Evolutionary conservation across 768 basidiomycete species (phyloP).

Genomic region (Mycena filopes): DNA sequence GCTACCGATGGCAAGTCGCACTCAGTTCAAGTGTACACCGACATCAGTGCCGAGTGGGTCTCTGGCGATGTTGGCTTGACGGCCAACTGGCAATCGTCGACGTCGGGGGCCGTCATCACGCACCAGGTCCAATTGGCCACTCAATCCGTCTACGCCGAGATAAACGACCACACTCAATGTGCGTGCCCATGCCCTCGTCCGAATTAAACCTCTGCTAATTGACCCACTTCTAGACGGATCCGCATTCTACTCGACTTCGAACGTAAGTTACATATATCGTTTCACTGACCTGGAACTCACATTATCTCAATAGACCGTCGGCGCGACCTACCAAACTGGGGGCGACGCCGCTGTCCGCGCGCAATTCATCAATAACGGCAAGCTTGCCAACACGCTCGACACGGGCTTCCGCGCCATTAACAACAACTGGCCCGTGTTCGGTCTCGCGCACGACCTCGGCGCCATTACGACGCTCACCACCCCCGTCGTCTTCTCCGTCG

Average conservation of each 20-base stretch:
- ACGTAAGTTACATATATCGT: conserved; percentile 50
- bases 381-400: conserved; percentile 63
- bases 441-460: conserved; percentile 67
- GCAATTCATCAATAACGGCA: conserved; percentile 68
- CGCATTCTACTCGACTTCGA: conserved; percentile 66
- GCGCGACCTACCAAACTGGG: conserved; percentile 68
- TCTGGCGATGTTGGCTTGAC: conserved; percentile 57
- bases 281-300: neutral
- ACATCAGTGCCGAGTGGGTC: conserved; percentile 68
- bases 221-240: conserved; percentile 79
- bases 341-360: conserved; percentile 64
- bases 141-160: conserved; percentile 59
- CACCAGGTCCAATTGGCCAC: conserved; percentile 67
- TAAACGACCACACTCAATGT: conserved; percentile 72
- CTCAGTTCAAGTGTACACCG: conserved; percentile 67
- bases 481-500: conserved; percentile 56
- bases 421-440: conserved; percentile 74
- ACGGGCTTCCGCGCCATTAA: conserved; percentile 66
- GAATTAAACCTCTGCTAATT: no score
- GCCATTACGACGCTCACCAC: conserved; percentile 47
- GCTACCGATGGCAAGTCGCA: conserved; percentile 62
- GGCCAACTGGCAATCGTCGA: conserved; percentile 66
- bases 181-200: conserved; percentile 34
- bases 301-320: conserved; percentile 50
- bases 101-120: conserved; percentile 56